Conservation (phyloP, 2,329 filamentous ascomycete genomes). For the Beauveria medogensis region DNA sequence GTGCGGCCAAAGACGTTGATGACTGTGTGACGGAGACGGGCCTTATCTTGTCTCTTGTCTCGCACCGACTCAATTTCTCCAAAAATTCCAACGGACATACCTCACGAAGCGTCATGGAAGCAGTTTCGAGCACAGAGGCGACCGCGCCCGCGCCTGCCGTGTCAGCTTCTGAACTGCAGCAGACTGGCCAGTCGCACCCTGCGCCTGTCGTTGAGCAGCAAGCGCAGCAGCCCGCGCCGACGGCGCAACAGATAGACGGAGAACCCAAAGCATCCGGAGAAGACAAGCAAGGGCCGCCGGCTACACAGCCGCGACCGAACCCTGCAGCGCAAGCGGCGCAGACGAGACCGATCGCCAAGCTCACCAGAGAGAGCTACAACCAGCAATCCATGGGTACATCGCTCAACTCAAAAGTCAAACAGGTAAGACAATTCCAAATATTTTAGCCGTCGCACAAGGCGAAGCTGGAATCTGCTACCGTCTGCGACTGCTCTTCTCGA, state of each 20-base stretch:
- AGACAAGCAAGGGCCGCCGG: not conserved
- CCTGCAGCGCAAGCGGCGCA: conserved; percentile 13
- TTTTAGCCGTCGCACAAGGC: not conserved
- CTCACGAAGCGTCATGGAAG: not conserved
- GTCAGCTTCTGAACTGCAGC: not conserved
- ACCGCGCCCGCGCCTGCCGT: not conserved
- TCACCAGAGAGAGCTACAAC: conserved; percentile 46
- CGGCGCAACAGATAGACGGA: not conserved
- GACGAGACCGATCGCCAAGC: conserved; percentile 19
- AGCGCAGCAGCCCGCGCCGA: conserved; percentile 3
- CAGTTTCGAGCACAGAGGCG: not conserved
- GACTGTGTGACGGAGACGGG: conserved; percentile 6
- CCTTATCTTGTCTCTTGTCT: not conserved
- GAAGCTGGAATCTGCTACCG: too few relatives aligned
- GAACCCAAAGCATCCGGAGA: not conserved
- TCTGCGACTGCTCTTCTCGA: not conserved
- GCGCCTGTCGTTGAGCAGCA: conserved; percentile 13
- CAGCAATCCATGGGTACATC: conserved; percentile 58
- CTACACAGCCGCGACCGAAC: conserved; percentile 11
- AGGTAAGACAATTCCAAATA: conserved; percentile 41
- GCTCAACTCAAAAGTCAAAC: conserved; percentile 58
- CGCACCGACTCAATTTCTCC: not conserved
- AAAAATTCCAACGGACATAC: not conserved
- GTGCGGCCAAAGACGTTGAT: not conserved
- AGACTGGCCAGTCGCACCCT: conserved; percentile 10